Conservation (phyloP, 169 alveolate species). For the Cryptosporidium xiaoi region DNA sequence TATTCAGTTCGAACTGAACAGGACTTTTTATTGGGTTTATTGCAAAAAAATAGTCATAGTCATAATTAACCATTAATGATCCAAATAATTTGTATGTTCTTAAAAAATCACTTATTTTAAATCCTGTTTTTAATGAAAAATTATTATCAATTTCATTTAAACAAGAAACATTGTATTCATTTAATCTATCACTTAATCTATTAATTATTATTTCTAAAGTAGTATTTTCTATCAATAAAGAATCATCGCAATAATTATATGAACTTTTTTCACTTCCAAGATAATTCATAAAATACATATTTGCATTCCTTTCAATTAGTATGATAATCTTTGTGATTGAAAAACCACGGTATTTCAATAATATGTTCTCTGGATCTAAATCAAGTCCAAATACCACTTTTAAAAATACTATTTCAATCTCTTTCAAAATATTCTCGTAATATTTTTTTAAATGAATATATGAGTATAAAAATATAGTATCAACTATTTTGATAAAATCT, state of each 20-base stretch:
- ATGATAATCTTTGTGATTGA: conserved; percentile 10
- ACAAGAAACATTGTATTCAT: background rate
- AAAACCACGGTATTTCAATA: background rate
- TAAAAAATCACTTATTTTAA: conserved; percentile 35
- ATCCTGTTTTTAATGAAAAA: conserved; percentile 11
- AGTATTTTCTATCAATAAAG: background rate
- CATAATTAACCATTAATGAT: too few relatives aligned
- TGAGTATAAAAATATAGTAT: too few relatives aligned
- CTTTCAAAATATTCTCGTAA: too few relatives aligned
- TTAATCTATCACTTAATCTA: background rate
- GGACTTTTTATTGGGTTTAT: too few relatives aligned
- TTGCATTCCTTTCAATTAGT: conserved; percentile 16
- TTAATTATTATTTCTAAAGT: background rate
- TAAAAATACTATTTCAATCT: too few relatives aligned
- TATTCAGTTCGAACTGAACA: too few relatives aligned
- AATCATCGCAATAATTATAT: background rate
- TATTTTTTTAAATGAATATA: too few relatives aligned
- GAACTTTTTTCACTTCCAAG: background rate
- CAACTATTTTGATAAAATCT: too few relatives aligned
- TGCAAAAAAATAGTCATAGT: too few relatives aligned
- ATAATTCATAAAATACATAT: background rate
- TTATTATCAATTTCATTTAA: background rate
- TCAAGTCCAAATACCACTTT: too few relatives aligned
- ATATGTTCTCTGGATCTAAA: too few relatives aligned
- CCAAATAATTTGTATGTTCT: conserved; percentile 2